Base-by-base conservation (phyloP, 768 basidiomycete genomes). In the Leccinum barrowsii region DNA sequence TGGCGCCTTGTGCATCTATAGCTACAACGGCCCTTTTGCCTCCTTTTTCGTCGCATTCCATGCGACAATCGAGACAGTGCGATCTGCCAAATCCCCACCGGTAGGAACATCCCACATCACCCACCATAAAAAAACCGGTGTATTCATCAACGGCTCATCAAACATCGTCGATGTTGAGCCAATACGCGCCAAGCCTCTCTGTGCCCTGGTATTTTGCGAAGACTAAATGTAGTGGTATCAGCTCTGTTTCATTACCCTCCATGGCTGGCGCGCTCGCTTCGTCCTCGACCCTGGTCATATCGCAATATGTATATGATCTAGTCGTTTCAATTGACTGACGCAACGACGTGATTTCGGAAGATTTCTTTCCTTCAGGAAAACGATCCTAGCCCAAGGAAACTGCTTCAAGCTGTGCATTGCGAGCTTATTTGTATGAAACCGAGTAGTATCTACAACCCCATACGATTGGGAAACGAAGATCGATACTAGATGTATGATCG, bases 21-120 rank as follows among this genome's bases (percentile, higher is more conserved):
- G 7, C 0, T 28, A 8, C 28, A 28, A 28, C 28, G 75, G n/a
- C 7, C 66, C 63, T 7, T 72, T 65, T 8, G 72, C 56, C 7
- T 6, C 65, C 66, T 3, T 58, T 58, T 12, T 62, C 12, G 69
- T 66, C 4, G 80, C 73, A 40, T 69, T 74, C 85, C 83, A 89
- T 0, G 71, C 67, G 0, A 80, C 78, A 15, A 85, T 81, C 2
- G 77, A 67, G 0, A 80, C 76, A 69, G 70, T 0, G 86, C 87
- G 10, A 94, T 77, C 1, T 91, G 79, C 87, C 91, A 17, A 64
- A 94, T 77, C 26, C 66, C 95, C 94, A 86, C 7, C 5, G 94
- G 69, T 0, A 92, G 93, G 76, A 95, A 96, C 30, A 92, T 77
- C 37, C 37, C 17, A 3, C 37, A 17, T 17, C 37, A 17, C 17